Conservation (phyloP, 345 rosid genomes). For the Eucalyptus polybractea region DNA sequence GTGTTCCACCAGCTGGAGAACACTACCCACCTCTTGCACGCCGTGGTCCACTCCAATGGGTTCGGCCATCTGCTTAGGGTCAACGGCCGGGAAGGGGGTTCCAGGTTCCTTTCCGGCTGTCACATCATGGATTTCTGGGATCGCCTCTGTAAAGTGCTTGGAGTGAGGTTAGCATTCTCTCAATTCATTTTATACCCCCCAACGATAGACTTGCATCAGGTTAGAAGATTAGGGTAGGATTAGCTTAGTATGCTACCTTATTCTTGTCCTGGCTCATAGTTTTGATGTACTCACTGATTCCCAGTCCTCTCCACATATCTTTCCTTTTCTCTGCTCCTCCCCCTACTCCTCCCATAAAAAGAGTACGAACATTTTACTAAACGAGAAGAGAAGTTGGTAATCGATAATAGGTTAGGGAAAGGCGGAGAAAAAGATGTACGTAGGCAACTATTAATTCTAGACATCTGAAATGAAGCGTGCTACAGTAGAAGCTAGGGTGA, state of each 20-base stretch:
- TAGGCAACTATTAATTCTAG: neutral
- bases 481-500: neutral
- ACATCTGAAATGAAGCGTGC: neutral
- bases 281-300: neutral
- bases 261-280: neutral
- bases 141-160: constrained; percentile 43
- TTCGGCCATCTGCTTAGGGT: constrained; percentile 67
- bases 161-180: constrained; percentile 32
- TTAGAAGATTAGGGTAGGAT: neutral
- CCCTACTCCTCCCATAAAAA: neutral
- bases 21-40: constrained; percentile 58
- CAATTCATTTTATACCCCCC: neutral
- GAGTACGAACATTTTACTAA: neutral
- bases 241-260: neutral
- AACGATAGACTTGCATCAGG: neutral
- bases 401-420: neutral
- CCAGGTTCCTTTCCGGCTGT: constrained; percentile 47
- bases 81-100: constrained; percentile 69
- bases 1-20: constrained; percentile 50
- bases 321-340: neutral
- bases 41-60: constrained; percentile 54
- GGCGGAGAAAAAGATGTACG: neutral
- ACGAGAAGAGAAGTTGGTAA: neutral
- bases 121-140: constrained; percentile 71
- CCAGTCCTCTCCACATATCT: neutral